Percentiles rank a stretch among this genome's conserved stretches.
Conservation (phyloP, 2,329 filamentous ascomycete species). For the Mariannaea sp. region DNA sequence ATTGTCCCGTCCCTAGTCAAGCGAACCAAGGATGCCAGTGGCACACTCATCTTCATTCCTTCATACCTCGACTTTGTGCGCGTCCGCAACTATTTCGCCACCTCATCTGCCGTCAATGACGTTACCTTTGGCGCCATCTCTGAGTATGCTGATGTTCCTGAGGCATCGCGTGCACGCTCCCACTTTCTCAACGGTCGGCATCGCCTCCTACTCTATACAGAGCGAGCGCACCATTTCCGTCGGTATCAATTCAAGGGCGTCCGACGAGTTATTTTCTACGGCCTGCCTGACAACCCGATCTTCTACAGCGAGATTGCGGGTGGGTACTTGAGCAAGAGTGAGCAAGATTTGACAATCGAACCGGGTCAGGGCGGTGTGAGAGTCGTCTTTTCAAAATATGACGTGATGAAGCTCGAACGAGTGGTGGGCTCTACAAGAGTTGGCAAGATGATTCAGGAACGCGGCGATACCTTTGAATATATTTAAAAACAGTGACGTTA, state of each 20-base stretch:
- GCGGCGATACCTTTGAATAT: slow-evolving; percentile 94
- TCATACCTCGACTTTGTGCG: slow-evolving; percentile 95
- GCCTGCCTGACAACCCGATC: slow-evolving; percentile 82
- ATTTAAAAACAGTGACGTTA: slow-evolving; percentile 56
- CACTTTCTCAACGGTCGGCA: slow-evolving; percentile 87
- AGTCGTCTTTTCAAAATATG: slow-evolving; percentile 83
- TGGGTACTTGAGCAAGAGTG: slow-evolving; percentile 66
- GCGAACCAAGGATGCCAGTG: slow-evolving; percentile 64
- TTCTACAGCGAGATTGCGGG: slow-evolving; percentile 81
- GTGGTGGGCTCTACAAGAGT: slow-evolving; percentile 82
- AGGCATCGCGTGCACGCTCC: slow-evolving; percentile 81
- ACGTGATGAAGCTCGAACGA: slow-evolving; percentile 85
- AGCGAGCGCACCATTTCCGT: slow-evolving; percentile 95
- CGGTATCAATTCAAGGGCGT: slow-evolving; percentile 84
- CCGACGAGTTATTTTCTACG: slow-evolving; percentile 85
- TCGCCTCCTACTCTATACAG: slow-evolving; percentile 85
- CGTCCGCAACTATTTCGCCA: slow-evolving; percentile 89
- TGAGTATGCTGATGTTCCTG: slow-evolving; percentile 81
- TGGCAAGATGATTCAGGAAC: slow-evolving; percentile 81
- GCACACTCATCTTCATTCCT: slow-evolving; percentile 87
- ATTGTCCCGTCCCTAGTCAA: slow-evolving; percentile 77
- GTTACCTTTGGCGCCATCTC: slow-evolving; percentile 76
- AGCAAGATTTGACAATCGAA: slow-evolving; percentile 59
- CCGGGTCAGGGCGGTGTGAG: slow-evolving; percentile 63
- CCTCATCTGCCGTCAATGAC: slow-evolving; percentile 58